These are phyloP conservation scores for Verticillium longisporum DNA, from an alignment of 2,329 filamentous ascomycete genomes.

Conservation along the genomic window DNA sequence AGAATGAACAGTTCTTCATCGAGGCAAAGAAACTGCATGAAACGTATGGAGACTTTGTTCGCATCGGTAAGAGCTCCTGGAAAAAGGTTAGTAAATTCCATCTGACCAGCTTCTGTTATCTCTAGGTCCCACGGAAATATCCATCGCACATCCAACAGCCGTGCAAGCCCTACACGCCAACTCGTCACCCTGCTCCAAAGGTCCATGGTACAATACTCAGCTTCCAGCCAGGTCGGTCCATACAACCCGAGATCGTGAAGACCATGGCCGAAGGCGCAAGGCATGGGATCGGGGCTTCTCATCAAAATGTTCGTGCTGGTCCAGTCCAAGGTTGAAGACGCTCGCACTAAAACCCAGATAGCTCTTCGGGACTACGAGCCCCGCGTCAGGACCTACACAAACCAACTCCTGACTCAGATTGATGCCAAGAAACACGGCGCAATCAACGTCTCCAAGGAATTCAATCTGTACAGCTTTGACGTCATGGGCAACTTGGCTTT, in stretches of 20 bases:
- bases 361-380: conserved; percentile 20
- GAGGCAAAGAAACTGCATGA: conserved; percentile 19
- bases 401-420: conserved; percentile 16
- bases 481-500: conserved; percentile 35
- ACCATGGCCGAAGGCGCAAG: conserved; percentile 23
- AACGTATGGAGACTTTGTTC: conserved; percentile 21
- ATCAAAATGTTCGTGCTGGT: conserved; percentile 14
- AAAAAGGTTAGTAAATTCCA: neutral
- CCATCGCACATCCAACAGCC: conserved; percentile 19
- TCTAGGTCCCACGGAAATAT: conserved; percentile 22
- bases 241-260: conserved; percentile 20
- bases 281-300: conserved; percentile 24
- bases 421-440: conserved; percentile 11
- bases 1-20: conserved; percentile 14
- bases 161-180: conserved; percentile 20
- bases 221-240: conserved; percentile 20
- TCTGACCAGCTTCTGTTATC: neutral
- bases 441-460: conserved; percentile 22
- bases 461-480: conserved; percentile 29
- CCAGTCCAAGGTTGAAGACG: too few relatives aligned
- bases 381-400: conserved; percentile 16
- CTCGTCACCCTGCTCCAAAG: conserved; percentile 21
- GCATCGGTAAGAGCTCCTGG: conserved; percentile 13
- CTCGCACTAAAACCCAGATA: neutral
- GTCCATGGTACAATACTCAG: conserved; percentile 24